These are phyloP conservation scores for Pugionium cornutum DNA, from an alignment of 345 rosid genomes.

Conservation along the genomic window DNA sequence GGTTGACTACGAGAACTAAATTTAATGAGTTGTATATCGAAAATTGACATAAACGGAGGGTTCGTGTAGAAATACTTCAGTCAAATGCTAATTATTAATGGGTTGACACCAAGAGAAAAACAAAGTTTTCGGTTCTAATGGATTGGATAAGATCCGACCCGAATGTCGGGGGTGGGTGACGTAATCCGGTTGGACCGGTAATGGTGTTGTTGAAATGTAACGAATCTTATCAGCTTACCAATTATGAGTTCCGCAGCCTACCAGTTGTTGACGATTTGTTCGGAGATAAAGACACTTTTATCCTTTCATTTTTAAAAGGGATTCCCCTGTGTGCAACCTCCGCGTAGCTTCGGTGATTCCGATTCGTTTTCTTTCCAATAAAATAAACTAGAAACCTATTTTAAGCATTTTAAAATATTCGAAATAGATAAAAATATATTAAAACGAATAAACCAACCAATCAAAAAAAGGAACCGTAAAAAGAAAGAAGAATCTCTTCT, in stretches of 20 bases:
- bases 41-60: background rate
- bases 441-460: background rate
- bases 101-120: background rate
- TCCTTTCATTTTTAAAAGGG: background rate
- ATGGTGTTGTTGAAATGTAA: conserved; percentile 40
- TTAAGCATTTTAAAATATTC: no score
- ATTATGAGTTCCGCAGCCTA: conserved; percentile 37
- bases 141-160: conserved; percentile 36
- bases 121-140: background rate
- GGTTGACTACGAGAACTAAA: background rate
- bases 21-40: background rate
- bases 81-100: conserved; percentile 3
- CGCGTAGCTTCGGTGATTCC: no score
- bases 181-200: conserved; percentile 40
- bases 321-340: no score
- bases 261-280: conserved; percentile 28
- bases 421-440: no score
- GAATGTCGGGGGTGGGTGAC: conserved; percentile 37
- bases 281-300: conserved; percentile 12
- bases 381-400: no score
- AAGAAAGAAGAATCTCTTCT: conserved; percentile 6
- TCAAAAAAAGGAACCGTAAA: background rate
- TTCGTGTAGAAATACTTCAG: background rate
- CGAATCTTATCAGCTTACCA: conserved; percentile 38
- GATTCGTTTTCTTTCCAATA: no score